Evolutionary conservation across 768 basidiomycete species (phyloP), one percentile per base, ranked within the genome.

Genomic region (Pisolithus sp.): DNA sequence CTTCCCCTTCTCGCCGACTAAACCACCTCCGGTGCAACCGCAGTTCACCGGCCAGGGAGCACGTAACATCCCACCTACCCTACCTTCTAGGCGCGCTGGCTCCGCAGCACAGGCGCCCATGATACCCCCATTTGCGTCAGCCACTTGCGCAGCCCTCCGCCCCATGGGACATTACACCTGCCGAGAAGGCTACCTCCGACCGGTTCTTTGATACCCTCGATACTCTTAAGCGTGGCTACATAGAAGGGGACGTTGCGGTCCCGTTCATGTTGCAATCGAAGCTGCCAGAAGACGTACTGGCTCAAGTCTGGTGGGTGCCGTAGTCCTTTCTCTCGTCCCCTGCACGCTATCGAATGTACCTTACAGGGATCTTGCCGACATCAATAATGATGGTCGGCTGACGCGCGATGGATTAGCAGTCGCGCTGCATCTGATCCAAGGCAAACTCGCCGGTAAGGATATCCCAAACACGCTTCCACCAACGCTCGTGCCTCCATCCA

Each of bases 221-320:
- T 66, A 67, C 76, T 15, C 76, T 79, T 55, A 82, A 78, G 57
- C 77, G 71, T 53, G 93, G 93, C 0, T 89, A 76, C 62, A 86
- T 98, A 18, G 93, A 94, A 63, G 93, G 93, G 7, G 92, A 95
- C 53, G 82, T 91, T 31, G 96, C 93, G 7, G 96, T 96, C 5
- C 92, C 91, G 3, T 98, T 98, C 70, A 88, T 99, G 86, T 66
- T 95, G 53, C 85, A 93, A 68, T 94, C 92, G 30, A 84, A 88
- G 43, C 71, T 99, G 43, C 77, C 84, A 1, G 88, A 89, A 54
- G 85, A 86, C 24, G 76, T 80, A 23, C 76, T 99, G n/a, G 96
- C 96, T 4, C 85, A 81, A 59, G 75, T 99, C 46, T 99, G 96
- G 95, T 95, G 62, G 48, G 85, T 73, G 20, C 21, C 31, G 5